A percentile compares a stretch with the other conserved stretches of the same genome.
These are phyloP conservation scores for Fraxinus platypoda DNA, from an alignment of 305 asterid species.

Conservation along the genomic window DNA sequence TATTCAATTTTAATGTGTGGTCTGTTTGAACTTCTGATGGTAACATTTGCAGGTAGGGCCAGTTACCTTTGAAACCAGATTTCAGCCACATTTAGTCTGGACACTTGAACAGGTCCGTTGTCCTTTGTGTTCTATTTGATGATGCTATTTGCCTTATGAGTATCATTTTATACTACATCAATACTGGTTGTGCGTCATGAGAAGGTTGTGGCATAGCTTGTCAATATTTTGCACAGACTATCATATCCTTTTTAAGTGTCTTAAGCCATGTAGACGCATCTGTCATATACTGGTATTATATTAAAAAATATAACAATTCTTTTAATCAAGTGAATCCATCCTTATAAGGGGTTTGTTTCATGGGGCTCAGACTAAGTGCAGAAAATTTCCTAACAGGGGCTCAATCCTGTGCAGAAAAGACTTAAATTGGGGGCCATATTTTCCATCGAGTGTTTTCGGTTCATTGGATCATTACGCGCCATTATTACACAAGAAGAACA, in stretches of 20 bases:
- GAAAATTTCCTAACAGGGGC: neutral
- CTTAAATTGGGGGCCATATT: neutral
- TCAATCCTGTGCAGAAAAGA: neutral
- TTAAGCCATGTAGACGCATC: neutral
- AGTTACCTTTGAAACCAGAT: neutral
- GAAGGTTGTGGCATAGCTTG: neutral
- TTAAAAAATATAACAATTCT: neutral
- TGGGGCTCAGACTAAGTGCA: neutral
- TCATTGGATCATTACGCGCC: neutral
- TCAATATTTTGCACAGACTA: neutral
- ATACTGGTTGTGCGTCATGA: neutral
- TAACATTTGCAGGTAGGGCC: conserved; percentile 27
- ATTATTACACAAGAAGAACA: neutral
- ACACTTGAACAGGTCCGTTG: conserved; percentile 35
- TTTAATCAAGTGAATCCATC: neutral
- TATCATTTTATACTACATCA: neutral
- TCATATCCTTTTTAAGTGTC: neutral
- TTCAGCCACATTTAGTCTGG: neutral
- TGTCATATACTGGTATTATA: neutral
- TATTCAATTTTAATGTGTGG: neutral
- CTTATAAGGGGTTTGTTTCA: neutral
- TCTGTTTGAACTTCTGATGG: neutral
- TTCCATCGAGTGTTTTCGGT: neutral
- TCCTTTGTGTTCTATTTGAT: neutral
- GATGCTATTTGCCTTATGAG: conserved; percentile 8